A percentile compares a stretch with the other conserved stretches of the same genome.
Conservation (phyloP, 1,284 basidiomycete genomes). For the Cryptococcus sp. region DNA sequence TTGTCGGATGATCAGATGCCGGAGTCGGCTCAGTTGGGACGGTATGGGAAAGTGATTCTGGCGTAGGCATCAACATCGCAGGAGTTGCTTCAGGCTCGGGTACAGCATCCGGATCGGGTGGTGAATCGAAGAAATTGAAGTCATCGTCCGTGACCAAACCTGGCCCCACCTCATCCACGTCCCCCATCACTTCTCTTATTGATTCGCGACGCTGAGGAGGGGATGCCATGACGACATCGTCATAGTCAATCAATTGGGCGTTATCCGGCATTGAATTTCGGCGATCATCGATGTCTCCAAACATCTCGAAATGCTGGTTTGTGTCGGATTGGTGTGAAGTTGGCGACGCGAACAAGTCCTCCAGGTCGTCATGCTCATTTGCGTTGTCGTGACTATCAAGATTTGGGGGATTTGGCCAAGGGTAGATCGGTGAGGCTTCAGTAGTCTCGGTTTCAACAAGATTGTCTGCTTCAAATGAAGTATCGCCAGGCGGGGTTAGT, state of each 20-base stretch:
- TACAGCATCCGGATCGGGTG: slow-evolving; percentile 8
- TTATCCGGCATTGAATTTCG: background rate
- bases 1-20: background rate
- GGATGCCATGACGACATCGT: background rate
- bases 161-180: slow-evolving; percentile 3
- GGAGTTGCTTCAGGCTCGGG: background rate
- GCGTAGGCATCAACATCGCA: background rate
- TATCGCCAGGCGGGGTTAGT: background rate
- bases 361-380: slow-evolving; percentile 1
- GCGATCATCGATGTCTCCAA: background rate
- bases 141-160: slow-evolving; percentile 40
- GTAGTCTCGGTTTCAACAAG: slow-evolving; percentile 1
- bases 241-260: background rate
- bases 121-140: slow-evolving; percentile 45
- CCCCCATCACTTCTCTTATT: background rate
- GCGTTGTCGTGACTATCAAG: background rate
- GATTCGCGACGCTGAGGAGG: background rate
- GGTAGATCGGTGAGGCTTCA: too few species aligned
- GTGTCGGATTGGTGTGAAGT: background rate
- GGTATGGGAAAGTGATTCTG: background rate
- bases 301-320: background rate
- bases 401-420: background rate
- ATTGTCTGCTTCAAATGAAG: background rate
- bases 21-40: too few species aligned
- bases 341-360: background rate